A percentile compares a stretch with the other conserved stretches of the same genome.
Evolutionary conservation across 2,329 filamentous ascomycete species (phyloP).

Genomic region (Diaporthe helianthi): DNA sequence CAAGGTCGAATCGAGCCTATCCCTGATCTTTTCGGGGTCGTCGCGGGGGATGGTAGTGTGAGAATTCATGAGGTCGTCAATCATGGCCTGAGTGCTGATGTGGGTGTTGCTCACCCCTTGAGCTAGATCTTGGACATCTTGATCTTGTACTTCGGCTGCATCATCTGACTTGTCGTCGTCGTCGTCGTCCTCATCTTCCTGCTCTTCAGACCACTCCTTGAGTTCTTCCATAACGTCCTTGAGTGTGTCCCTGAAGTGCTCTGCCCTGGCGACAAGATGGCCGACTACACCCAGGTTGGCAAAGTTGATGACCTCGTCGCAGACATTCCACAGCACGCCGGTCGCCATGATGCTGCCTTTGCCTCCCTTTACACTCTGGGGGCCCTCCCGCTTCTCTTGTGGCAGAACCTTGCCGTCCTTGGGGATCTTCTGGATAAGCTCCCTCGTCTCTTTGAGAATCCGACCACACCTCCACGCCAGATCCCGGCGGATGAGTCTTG

Average conservation of each 20-base stretch:
- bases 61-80: constrained; percentile 73
- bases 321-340: constrained; percentile 83
- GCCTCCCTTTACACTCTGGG: constrained; percentile 43
- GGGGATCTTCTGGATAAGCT: constrained; percentile 67
- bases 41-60: constrained; percentile 67
- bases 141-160: constrained; percentile 46
- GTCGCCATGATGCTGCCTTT: constrained; percentile 69
- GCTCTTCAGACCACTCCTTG: constrained; percentile 85
- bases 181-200: constrained; percentile 64
- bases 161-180: constrained; percentile 56
- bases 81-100: constrained; percentile 58
- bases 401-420: constrained; percentile 61
- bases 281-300: constrained; percentile 73
- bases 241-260: constrained; percentile 76
- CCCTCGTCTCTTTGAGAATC: constrained; percentile 67
- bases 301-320: constrained; percentile 73
- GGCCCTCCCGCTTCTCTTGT: constrained; percentile 54
- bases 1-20: constrained; percentile 68
- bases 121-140: constrained; percentile 51
- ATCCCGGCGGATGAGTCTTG: constrained; percentile 68
- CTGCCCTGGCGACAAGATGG: constrained; percentile 73
- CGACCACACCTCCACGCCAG: constrained; percentile 64
- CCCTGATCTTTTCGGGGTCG: constrained; percentile 69
- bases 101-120: constrained; percentile 42
- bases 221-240: constrained; percentile 86